Base-by-base conservation (phyloP, 1,284 basidiomycete genomes). In the Singerocomus inundabilis region DNA sequence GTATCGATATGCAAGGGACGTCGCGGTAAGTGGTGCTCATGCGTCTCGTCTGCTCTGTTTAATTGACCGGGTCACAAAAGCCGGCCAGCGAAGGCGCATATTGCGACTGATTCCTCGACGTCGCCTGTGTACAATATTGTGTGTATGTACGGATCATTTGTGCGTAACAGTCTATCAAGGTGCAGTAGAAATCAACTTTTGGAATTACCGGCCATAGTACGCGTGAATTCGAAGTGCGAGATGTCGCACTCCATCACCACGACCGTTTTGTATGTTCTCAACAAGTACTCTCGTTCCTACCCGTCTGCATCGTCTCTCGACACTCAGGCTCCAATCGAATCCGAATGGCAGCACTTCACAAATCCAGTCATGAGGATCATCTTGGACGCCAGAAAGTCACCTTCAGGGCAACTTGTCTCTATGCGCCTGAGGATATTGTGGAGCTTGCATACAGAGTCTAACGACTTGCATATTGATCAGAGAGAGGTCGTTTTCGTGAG, bases 81-180 rank as follows among this genome's bases (percentile, higher is more conserved):
- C 85, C 88, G 47, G 88, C 87, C 35, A 88, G 74, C 61, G 71
- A 82, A 44, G 87, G 87, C 29, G 87, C 86, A n/a, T 91, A 88
- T 69, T 85, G 83, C 62, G 87, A 90, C 63, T 88, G 30, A 54
- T 46, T 45, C n/a, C 12, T 25, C 6, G 28, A 33, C 1, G 34
- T 7, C 38, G 12, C 6, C 35, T 25, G 29, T 44, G 13, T 48
- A 43, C n/a, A n/a, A 18, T 32, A 15, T 25, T 44, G 24, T 30
- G 12, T 43, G 55, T 52, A 38, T 47, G 44, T 30, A 32, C 29
- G 25, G 42, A 37, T 16, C 15, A 3, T 46, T 26, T 39, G 16
- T 33, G 34, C 52, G 44, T 43, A 49, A 44, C 34, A 42, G 11
- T 39, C 13, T 13, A 16, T 33, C 15, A 18, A 35, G 21, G 24